These are phyloP conservation scores for Ogataea glucozyma DNA, from an alignment of 805 yeast genomes.

Conservation along the genomic window DNA sequence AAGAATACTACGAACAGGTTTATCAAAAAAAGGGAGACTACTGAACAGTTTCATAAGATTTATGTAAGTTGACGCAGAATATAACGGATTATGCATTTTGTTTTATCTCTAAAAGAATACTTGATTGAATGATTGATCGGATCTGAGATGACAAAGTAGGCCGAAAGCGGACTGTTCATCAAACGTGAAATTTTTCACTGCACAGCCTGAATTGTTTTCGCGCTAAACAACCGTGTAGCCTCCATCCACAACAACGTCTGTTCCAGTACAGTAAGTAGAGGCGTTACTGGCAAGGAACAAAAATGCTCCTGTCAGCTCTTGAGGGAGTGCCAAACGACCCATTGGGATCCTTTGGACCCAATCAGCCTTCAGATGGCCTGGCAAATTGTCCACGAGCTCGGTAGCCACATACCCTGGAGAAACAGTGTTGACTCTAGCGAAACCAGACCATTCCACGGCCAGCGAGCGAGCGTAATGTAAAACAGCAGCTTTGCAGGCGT, in stretches of 20 bases:
- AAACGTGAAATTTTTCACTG: background rate
- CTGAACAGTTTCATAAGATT: background rate
- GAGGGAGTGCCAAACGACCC: conserved; percentile 74
- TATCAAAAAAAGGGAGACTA: conserved; percentile 5
- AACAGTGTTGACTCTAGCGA: conserved; percentile 80
- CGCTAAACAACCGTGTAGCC: conserved; percentile 65
- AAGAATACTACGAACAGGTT: conserved; percentile 22
- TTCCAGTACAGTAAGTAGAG: conserved; percentile 74
- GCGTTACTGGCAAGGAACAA: conserved; percentile 81
- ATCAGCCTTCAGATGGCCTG: conserved; percentile 43
- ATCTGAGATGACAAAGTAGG: background rate
- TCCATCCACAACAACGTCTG: conserved; percentile 78
- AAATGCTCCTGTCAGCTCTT: conserved; percentile 79
- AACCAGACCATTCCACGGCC: conserved; percentile 87
- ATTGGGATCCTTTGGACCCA: conserved; percentile 60
- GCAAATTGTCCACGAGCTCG: conserved; percentile 55
- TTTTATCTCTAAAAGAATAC: no score
- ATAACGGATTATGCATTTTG: background rate
- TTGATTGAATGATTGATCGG: no score
- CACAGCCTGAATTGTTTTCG: background rate
- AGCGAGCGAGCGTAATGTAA: conserved; percentile 73
- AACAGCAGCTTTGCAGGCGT: conserved; percentile 84
- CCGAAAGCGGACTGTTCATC: background rate
- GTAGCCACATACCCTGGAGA: conserved; percentile 88
- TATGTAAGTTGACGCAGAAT: no score